Conservation (phyloP, 2,329 filamentous ascomycete species). For the Ilyonectria robusta region DNA sequence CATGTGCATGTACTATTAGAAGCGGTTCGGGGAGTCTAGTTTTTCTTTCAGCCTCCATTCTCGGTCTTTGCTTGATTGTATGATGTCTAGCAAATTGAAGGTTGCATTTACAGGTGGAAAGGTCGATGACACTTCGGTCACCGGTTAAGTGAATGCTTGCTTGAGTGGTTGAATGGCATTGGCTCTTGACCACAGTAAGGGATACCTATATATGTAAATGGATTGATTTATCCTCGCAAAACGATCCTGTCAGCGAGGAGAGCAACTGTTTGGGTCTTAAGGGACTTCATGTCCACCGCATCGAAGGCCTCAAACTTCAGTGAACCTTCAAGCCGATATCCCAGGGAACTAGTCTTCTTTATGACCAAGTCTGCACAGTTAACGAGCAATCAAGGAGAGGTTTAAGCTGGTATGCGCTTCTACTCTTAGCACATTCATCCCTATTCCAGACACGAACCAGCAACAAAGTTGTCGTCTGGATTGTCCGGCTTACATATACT, state of each 20-base stretch:
- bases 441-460: neutral
- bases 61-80: neutral
- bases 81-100: neutral
- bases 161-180: too few species aligned
- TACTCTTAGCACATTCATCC: neutral
- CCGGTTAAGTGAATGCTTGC: too few species aligned
- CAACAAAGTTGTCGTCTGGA: neutral
- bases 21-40: neutral
- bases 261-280: too few species aligned
- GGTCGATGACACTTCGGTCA: too few species aligned
- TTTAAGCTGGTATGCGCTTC: neutral
- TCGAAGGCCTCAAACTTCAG: too few species aligned
- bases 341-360: too few species aligned
- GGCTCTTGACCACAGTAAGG: too few species aligned
- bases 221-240: too few species aligned
- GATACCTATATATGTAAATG: too few species aligned
- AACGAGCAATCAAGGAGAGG: neutral
- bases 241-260: too few species aligned
- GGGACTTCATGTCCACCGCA: too few species aligned
- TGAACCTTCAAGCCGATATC: too few species aligned
- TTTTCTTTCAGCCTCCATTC: neutral
- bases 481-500: neutral
- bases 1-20: constrained; percentile 7
- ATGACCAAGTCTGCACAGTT: neutral
- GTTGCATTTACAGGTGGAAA: neutral